phyloP scores from a whole-genome alignment of 106 monocot species.

The Dioscorea dumetorum region DNA sequence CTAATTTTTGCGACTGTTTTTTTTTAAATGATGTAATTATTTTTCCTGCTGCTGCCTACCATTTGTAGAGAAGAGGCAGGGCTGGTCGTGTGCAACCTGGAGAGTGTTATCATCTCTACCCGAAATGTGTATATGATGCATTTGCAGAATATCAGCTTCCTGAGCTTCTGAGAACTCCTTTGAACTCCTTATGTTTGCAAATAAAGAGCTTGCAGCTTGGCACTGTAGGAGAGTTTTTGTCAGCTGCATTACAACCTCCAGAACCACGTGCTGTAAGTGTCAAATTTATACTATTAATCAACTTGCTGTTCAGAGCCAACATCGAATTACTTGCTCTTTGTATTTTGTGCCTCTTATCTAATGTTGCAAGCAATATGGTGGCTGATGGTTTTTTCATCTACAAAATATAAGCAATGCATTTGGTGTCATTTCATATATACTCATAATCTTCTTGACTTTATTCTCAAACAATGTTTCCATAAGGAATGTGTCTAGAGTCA shows the following conservation, averaged over 20 bases:
- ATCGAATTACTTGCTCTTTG: no score
- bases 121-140: conserved; percentile 95
- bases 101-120: conserved; percentile 97
- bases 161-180: conserved; percentile 92
- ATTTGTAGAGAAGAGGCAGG: conserved; percentile 89
- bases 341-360: no score
- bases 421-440: no score
- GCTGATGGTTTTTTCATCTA: no score
- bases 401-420: no score
- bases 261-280: conserved; percentile 78
- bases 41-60: conserved; percentile 6
- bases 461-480: no score
- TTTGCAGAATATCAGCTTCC: conserved; percentile 99
- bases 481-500: no score
- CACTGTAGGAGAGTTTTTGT: conserved; percentile 80
- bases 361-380: no score
- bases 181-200: conserved; percentile 95
- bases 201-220: conserved; percentile 97
- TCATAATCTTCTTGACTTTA: no score
- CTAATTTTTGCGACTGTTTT: not conserved
- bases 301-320: no score
- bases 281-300: not conserved
- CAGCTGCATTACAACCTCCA: conserved; percentile 92
- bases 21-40: not conserved
- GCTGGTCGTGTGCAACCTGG: conserved; percentile 99